Evolutionary conservation across 2,329 filamentous ascomycete genomes (phyloP).

Genomic region (Lizonia empirigonia): DNA sequence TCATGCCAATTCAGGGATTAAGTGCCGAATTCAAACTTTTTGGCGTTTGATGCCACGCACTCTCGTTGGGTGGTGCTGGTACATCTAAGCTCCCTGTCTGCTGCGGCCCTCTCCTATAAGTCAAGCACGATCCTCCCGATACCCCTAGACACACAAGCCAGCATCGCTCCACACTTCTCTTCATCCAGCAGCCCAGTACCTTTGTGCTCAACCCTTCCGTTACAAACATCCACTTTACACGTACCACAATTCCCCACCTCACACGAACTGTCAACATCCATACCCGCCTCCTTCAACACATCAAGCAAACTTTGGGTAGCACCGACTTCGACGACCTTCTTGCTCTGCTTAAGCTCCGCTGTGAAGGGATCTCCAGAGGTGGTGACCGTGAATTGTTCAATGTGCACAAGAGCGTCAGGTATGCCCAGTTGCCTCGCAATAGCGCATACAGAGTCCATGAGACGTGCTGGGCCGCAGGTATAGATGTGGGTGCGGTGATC

Average conservation of each 20-base stretch:
- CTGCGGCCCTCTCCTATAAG: no score
- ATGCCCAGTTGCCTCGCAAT: slow-evolving; percentile 54
- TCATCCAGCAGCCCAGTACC: slow-evolving; percentile 47
- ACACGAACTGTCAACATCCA: slow-evolving; percentile 54
- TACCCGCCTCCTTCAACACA: slow-evolving; percentile 49
- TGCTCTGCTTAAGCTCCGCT: slow-evolving; percentile 56
- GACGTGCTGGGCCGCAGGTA: slow-evolving; percentile 63
- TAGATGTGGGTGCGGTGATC: slow-evolving; percentile 64
- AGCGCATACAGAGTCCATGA: slow-evolving; percentile 60
- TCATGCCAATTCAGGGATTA: no score
- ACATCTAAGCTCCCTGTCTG: no score
- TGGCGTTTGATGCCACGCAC: no score
- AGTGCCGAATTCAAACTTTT: no score
- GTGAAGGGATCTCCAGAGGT: slow-evolving; percentile 65
- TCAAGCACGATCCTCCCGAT: slow-evolving; percentile 44
- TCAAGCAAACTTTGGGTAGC: slow-evolving; percentile 51
- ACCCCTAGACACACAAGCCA: slow-evolving; percentile 48
- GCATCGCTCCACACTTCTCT: slow-evolving; percentile 45
- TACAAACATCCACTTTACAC: slow-evolving; percentile 49
- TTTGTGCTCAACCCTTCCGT: slow-evolving; percentile 48
- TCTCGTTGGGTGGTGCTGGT: no score
- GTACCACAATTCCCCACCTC: slow-evolving; percentile 54
- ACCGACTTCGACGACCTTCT: slow-evolving; percentile 53
- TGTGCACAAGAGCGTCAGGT: slow-evolving; percentile 60
- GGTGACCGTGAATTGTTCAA: slow-evolving; percentile 63